Conservation (phyloP, 176 grass and related monocot species). For the Tillandsia fasciculata region DNA sequence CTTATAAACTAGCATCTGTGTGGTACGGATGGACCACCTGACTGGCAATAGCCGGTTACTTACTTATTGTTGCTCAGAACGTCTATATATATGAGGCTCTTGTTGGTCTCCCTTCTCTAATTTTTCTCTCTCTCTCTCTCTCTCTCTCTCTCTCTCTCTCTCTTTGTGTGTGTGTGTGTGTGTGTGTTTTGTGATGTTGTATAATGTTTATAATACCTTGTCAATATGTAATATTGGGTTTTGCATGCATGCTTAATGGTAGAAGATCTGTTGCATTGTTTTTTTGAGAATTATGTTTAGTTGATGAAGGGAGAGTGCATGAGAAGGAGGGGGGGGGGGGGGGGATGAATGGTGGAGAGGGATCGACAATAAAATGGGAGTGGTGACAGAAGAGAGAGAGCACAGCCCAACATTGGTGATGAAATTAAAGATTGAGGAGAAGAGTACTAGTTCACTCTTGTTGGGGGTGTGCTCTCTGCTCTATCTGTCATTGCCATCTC, state of each 20-base stretch:
- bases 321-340: neutral
- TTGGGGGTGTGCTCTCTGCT: conserved; percentile 88
- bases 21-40: neutral
- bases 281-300: neutral
- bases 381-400: conserved; percentile 98
- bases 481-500: conserved; percentile 66
- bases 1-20: neutral
- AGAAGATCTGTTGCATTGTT: neutral
- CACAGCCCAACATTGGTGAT: conserved; percentile 72
- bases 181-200: too few species aligned
- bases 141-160: neutral
- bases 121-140: neutral
- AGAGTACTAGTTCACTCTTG: conserved; percentile 32
- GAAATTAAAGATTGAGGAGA: neutral
- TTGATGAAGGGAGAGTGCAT: neutral
- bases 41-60: neutral
- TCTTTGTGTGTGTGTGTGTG: neutral
- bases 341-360: neutral
- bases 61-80: neutral
- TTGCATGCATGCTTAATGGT: too few species aligned
- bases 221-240: too few species aligned
- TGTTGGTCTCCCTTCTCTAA: neutral
- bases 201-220: too few species aligned
- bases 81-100: neutral
- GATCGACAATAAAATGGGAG: neutral